Conservation (phyloP, 768 basidiomycete species). For the Trametes sanguinea region DNA sequence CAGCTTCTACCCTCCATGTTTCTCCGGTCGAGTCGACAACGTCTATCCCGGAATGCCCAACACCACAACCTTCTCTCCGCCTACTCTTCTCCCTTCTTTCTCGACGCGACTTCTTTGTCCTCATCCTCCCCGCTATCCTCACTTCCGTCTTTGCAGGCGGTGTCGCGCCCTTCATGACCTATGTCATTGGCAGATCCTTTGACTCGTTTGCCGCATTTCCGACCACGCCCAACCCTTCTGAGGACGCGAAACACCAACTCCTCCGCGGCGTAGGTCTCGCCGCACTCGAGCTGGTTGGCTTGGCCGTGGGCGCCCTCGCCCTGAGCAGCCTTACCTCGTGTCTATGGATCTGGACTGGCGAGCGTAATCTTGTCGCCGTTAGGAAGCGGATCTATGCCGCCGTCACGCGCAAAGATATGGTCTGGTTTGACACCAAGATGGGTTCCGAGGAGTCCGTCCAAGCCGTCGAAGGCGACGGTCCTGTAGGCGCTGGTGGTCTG, state of each 20-base stretch:
- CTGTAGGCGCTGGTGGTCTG: constrained; percentile 82
- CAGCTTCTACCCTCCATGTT: constrained; percentile 22
- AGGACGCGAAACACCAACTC: constrained; percentile 50
- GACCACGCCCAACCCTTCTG: constrained; percentile 40
- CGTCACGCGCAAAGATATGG: constrained; percentile 71
- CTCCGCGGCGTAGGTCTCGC: constrained; percentile 59
- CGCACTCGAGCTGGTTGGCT: constrained; percentile 64
- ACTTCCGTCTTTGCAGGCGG: constrained; percentile 67
- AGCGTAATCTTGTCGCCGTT: constrained; percentile 70
- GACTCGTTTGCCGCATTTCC: constrained; percentile 67
- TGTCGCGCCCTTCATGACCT: constrained; percentile 85
- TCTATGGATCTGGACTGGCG: constrained; percentile 89
- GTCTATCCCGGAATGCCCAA: constrained; percentile 28
- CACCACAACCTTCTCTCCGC: constrained; percentile 53
- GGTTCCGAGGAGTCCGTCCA: constrained; percentile 51
- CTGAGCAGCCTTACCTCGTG: constrained; percentile 74
- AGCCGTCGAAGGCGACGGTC: constrained; percentile 44
- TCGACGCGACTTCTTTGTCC: constrained; percentile 51
- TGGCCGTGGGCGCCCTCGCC: constrained; percentile 65
- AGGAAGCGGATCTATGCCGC: constrained; percentile 68
- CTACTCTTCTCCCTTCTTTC: constrained; percentile 70
- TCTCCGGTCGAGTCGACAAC: constrained; percentile 25
- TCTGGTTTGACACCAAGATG: constrained; percentile 90
- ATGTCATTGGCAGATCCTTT: constrained; percentile 77
- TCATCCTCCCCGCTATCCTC: constrained; percentile 64